Base-by-base conservation (phyloP, 2,329 filamentous ascomycete genomes). In the Xylaria sp. region DNA sequence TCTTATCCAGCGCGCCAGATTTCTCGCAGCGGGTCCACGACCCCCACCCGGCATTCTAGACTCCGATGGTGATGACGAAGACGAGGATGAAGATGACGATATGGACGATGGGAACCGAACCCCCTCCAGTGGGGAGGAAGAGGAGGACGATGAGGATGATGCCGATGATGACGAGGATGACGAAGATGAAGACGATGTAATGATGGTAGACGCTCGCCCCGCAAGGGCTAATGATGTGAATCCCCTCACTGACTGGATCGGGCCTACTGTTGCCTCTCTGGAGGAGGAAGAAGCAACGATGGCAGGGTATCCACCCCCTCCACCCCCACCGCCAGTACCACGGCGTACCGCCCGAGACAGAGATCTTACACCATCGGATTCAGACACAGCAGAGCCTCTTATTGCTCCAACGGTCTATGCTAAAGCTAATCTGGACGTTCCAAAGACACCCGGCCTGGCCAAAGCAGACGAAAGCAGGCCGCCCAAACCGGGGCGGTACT, bases 211-310 rank as follows among this genome's bases (percentile, higher is more conserved):
- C 69, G 81, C 84, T 8, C 81, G 82, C 46, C 81, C 81, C 18
- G 85, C 84, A 20, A 80, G 80, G 6, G 78, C 78, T 18, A 78
- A 70, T 3, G 85, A 87, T 69, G 78, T 83, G 18, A 82, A 82
- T 52, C 65, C 64, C 59, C 82, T 87, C 73, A 74, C 78, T 68
- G 85, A 86, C 73, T 87, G 85, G 84, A 82, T 81, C 37, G 75
- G 74, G 54, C 82, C 83, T 46, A 81, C 82, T 37, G 91, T 92
- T 37, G 89, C 92, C 72, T 89, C 91, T 34, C 83, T 93, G 54
- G 92, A 94, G 77, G 88, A 90, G 63, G 89, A 91, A 72, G 92
- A 96, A 79, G 91, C 92, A 37, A 93, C 93, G 18, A 86, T 93
- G 76, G 91, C 91, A 63, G 92, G 91, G 23, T 93, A 94, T 78